Percentiles rank a stretch among this genome's conserved stretches.
These are phyloP conservation scores for Fraxinus sp. DNA, from an alignment of 305 asterid species.

Conservation along the genomic window DNA sequence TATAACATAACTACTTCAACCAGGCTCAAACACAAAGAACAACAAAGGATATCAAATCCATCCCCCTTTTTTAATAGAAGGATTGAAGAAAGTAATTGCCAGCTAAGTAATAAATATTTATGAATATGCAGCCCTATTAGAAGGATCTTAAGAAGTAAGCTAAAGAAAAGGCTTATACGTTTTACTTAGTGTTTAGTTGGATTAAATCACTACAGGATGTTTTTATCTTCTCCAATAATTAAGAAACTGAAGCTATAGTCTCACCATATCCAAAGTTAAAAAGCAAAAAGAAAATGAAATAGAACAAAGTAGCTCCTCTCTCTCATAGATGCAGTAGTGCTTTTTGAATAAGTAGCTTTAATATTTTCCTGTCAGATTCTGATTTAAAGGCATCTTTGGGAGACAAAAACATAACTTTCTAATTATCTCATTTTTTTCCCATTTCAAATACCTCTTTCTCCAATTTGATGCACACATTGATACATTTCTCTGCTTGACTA, in stretches of 20 bases:
- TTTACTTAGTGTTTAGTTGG: slow-evolving; percentile 13
- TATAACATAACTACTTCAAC: slow-evolving; percentile 4
- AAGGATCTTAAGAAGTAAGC: neutral
- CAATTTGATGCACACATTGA: neutral
- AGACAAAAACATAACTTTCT: neutral
- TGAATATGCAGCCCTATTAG: neutral
- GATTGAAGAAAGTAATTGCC: slow-evolving; percentile 9
- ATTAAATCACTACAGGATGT: neutral
- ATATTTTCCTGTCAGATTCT: neutral
- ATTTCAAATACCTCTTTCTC: neutral
- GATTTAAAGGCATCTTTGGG: neutral
- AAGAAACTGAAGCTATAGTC: neutral
- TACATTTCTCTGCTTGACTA: neutral
- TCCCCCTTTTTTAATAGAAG: neutral
- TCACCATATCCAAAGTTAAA: neutral
- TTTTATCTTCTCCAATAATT: neutral
- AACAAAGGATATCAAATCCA: neutral
- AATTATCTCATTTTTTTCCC: neutral
- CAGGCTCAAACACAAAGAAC: slow-evolving; percentile 15
- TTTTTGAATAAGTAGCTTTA: neutral
- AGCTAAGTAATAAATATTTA: neutral
- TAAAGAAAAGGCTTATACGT: slow-evolving; percentile 19
- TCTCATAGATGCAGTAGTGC: neutral
- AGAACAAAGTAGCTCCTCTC: neutral
- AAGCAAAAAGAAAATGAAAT: neutral